Conservation (phyloP, 768 basidiomycete species). For the Boletus rubescentipes region DNA sequence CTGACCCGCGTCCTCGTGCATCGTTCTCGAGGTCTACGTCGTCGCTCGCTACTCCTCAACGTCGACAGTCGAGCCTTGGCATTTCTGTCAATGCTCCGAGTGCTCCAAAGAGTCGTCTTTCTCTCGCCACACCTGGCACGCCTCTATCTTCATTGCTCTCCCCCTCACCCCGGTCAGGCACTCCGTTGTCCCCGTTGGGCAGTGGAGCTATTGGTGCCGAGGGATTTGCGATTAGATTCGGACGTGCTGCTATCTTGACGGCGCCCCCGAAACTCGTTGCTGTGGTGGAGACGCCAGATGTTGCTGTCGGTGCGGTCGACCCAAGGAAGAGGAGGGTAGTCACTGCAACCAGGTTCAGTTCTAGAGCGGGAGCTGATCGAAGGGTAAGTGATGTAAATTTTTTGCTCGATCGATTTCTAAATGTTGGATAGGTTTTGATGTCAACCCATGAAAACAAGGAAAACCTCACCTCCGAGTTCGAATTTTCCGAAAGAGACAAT, state of each 20-base stretch:
- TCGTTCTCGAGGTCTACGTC: conserved; percentile 56
- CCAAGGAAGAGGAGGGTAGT: conserved; percentile 80
- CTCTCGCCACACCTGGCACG: conserved; percentile 41
- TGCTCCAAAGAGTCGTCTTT: conserved; percentile 45
- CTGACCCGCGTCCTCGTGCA: conserved; percentile 42
- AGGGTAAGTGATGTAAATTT: conserved; percentile 50
- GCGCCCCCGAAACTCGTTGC: conserved; percentile 83
- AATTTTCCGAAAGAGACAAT: conserved; percentile 23
- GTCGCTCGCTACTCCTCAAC: conserved; percentile 42
- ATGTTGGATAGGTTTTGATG: conserved; percentile 63
- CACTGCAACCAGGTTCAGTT: conserved; percentile 86
- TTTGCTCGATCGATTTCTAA: neutral
- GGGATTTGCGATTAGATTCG: conserved; percentile 51
- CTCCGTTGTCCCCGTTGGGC: conserved; percentile 31
- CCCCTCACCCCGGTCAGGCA: conserved; percentile 34
- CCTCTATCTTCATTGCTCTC: conserved; percentile 35
- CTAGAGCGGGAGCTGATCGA: conserved; percentile 76
- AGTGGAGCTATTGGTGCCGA: conserved; percentile 25
- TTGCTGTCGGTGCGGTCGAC: conserved; percentile 88
- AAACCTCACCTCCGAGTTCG: conserved; percentile 15
- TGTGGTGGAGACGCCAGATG: conserved; percentile 83
- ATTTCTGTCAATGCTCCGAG: conserved; percentile 34
- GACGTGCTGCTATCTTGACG: conserved; percentile 73
- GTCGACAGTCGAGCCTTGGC: conserved; percentile 32
- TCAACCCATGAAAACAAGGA: conserved; percentile 74